Conservation (phyloP, 768 basidiomycete species). For the Galerina marginata region DNA sequence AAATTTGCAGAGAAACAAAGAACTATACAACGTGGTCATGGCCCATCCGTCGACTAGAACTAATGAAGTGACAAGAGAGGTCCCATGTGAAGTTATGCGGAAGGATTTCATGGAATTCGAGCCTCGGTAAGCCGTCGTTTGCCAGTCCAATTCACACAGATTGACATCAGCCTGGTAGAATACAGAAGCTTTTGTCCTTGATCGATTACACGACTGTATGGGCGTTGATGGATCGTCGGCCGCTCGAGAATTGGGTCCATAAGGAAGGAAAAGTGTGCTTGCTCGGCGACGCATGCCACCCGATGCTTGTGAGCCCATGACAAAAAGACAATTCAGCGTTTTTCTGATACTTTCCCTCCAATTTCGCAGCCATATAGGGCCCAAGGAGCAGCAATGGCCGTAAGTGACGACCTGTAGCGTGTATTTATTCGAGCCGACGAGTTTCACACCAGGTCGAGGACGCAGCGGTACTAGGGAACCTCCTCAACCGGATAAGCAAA, state of each 20-base stretch:
- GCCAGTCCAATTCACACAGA: neutral
- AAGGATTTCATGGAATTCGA: constrained; percentile 54
- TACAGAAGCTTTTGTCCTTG: constrained; percentile 51
- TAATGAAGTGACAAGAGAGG: constrained; percentile 47
- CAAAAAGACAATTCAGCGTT: neutral
- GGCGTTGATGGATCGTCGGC: constrained; percentile 53
- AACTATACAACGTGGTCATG: constrained; percentile 52
- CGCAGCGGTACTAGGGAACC: constrained; percentile 46
- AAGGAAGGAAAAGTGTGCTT: constrained; percentile 44
- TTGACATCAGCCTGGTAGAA: constrained; percentile 25
- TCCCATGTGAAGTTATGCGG: constrained; percentile 52
- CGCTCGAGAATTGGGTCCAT: constrained; percentile 55
- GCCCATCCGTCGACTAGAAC: constrained; percentile 43
- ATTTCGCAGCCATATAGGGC: constrained; percentile 52
- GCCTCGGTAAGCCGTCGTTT: constrained; percentile 38
- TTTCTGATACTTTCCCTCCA: neutral
- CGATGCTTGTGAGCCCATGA: constrained; percentile 32
- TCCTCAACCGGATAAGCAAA: constrained; percentile 52
- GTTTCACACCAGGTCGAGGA: constrained; percentile 27
- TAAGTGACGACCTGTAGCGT: constrained; percentile 4
- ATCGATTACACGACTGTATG: constrained; percentile 50
- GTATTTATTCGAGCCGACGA: neutral
- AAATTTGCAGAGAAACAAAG: constrained; percentile 38
- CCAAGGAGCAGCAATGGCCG: constrained; percentile 59
- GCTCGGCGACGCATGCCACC: constrained; percentile 60